These are phyloP conservation scores for Colletotrichum sp. DNA, from an alignment of 2,329 filamentous ascomycete species.

Conservation along the genomic window DNA sequence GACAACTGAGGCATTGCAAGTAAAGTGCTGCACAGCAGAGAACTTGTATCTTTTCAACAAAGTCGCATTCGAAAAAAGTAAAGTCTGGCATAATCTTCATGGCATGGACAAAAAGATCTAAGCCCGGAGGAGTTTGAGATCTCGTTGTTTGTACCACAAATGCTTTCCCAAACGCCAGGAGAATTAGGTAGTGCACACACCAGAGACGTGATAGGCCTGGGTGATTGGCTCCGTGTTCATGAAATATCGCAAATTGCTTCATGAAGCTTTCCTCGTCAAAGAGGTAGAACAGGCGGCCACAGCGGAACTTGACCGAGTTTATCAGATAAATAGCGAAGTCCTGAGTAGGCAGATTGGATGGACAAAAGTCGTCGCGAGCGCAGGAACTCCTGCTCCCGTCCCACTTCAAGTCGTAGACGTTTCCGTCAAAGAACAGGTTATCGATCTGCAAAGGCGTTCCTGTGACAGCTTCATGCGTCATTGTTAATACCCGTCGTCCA, in stretches of 20 bases:
- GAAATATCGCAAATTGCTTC: constrained; percentile 11
- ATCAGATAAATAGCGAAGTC: constrained; percentile 50
- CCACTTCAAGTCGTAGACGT: not conserved
- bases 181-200: not conserved
- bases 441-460: not conserved
- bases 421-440: not conserved
- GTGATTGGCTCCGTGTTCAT: not conserved
- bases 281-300: constrained; percentile 56
- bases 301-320: constrained; percentile 61
- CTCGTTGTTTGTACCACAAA: not conserved
- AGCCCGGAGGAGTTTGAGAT: not conserved
- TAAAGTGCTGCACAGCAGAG: not conserved
- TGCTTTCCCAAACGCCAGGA: not conserved
- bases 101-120: not conserved
- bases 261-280: constrained; percentile 59
- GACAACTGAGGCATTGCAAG: not conserved
- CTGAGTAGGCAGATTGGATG: not conserved
- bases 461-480: not conserved
- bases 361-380: not conserved
- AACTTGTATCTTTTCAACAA: not conserved
- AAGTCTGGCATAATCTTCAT: not conserved
- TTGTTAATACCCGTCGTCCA: not conserved
- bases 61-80: not conserved
- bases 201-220: not conserved
- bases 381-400: not conserved